Base-by-base conservation (phyloP, 2,329 filamentous ascomycete species). In the Pseudogymnoascus sp. region DNA sequence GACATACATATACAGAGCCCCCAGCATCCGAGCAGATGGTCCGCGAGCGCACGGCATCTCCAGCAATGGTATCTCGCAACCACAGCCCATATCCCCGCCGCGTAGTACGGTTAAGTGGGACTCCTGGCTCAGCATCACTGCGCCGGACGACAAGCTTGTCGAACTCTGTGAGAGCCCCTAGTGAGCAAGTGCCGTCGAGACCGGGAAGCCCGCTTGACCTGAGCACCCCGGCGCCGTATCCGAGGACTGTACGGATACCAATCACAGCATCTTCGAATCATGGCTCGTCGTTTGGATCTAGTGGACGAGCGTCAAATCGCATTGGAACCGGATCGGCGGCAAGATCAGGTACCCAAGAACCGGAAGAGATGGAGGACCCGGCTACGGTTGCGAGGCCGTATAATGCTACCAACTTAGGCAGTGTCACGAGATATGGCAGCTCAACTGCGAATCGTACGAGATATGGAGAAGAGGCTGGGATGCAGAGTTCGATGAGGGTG, bases 401-500 rank as follows among this genome's bases (percentile, higher is more conserved):
- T 18, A 71, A 76, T 22, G 75, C 78, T 54, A 68, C 75, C 18
- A 78, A 76, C 63, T 76, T 80, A 54, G 79, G 79, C 37, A 85
- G 81, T 67, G 78, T 79, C 60, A 81, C 81, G 57, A 78, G 81
- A 69, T 78, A 81, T 62, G 69, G 66, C 63, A 71, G 77, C 37
- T 77, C 82, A 3, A 81, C 81, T 2, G 74, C 78, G 43, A 77
- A 77, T 36, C 77, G 79, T 58, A 77, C 74, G 14, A 78, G 80
- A 36, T 78, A 80, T 58, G 84, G 84, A 2, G 87, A 92, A 22
- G 86, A 88, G 35, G 75, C 77, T 35, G 86, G 83, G 12, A 76
- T 85, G 1, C 88, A 90, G 63, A 86, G 87, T 67, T 91, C 90
- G 0, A 84, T 92, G 79, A 83, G 90, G 4, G 79, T 92, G 62